Evolutionary conservation across 2,329 filamentous ascomycete genomes (phyloP).

Genomic region (Botryotinia convoluta): DNA sequence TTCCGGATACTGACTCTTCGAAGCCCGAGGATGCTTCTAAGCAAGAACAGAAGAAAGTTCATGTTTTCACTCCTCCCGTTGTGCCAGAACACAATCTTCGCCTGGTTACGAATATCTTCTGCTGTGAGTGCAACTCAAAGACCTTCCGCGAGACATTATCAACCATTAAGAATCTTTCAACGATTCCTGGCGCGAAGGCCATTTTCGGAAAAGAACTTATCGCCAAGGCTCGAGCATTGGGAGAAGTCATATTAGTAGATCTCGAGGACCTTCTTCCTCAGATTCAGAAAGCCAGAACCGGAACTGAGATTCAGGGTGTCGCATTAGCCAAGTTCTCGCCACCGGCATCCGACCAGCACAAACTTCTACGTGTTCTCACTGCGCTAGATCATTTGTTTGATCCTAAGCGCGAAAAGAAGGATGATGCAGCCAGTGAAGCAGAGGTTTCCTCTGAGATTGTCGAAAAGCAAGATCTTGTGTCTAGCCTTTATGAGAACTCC

Average conservation of each 20-base stretch:
- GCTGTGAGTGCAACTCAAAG: conserved; percentile 95
- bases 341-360: conserved; percentile 93
- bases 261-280: conserved; percentile 81
- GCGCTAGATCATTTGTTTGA: conserved; percentile 96
- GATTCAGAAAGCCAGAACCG: conserved; percentile 80
- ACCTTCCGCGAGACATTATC: conserved; percentile 97
- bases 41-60: conserved; percentile 38
- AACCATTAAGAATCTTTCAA: conserved; percentile 97
- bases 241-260: conserved; percentile 79
- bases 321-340: conserved; percentile 95
- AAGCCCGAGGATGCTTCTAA: conserved; percentile 32
- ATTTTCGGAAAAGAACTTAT: conserved; percentile 93
- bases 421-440: conserved; percentile 51
- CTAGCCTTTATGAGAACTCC: conserved; percentile 83
- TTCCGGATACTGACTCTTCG: conserved; percentile 26
- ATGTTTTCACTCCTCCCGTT: conserved; percentile 71
- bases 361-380: conserved; percentile 85
- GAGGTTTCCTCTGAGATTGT: conserved; percentile 47
- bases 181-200: conserved; percentile 84
- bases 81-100: conserved; percentile 87
- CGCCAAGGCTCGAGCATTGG: conserved; percentile 78
- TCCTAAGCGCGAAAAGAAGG: conserved; percentile 61
- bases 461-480: conserved; percentile 80
- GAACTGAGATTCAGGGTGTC: conserved; percentile 92
- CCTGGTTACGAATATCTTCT: conserved; percentile 93